These are phyloP conservation scores for Xylaria sp. DNA, from an alignment of 495 filamentous ascomycete species.

Conservation along the genomic window DNA sequence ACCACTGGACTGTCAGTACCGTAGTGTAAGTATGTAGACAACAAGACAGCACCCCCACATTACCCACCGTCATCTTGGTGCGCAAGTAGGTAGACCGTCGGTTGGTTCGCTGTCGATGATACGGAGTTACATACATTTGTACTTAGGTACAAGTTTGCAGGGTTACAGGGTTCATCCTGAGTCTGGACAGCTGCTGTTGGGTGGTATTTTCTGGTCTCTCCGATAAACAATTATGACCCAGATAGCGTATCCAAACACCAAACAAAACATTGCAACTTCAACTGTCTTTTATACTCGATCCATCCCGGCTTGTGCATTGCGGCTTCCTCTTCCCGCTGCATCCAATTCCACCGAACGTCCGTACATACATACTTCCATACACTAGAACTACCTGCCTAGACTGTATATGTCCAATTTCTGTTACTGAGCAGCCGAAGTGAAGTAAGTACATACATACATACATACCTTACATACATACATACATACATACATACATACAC, in stretches of 20 bases:
- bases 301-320: not conserved
- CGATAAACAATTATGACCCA: not conserved
- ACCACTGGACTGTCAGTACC: not conserved
- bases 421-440: too few relatives aligned
- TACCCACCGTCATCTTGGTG: too few relatives aligned
- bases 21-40: too few relatives aligned
- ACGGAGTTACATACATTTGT: too few relatives aligned
- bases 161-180: slow-evolving; percentile 1
- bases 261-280: not conserved
- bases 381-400: too few relatives aligned
- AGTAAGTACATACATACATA: not conserved
- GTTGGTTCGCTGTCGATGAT: not conserved
- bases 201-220: not conserved
- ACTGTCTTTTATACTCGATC: not conserved
- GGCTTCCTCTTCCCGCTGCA: too few relatives aligned
- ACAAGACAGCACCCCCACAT: not conserved
- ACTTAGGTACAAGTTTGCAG: too few relatives aligned
- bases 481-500: not conserved
- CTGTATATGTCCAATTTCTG: too few relatives aligned
- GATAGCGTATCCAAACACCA: not conserved
- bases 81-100: too few relatives aligned
- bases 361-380: too few relatives aligned
- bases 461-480: not conserved
- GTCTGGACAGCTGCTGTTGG: not conserved
- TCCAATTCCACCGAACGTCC: too few relatives aligned